Evolutionary conservation across 257 asterid species (phyloP).

Genomic region (Nicotiana paniculata): DNA sequence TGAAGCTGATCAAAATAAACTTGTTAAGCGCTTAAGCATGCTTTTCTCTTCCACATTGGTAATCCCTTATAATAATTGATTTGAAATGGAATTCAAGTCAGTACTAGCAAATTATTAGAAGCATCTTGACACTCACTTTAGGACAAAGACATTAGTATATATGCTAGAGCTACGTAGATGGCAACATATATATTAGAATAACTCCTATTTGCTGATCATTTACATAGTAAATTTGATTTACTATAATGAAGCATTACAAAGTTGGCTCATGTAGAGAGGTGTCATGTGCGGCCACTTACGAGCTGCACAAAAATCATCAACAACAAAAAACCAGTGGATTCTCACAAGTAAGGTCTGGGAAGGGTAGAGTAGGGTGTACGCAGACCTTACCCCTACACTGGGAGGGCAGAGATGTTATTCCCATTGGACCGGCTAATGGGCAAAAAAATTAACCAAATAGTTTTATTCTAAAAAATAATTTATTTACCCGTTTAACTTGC

Average conservation of each 20-base stretch:
- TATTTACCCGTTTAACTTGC: too few relatives aligned
- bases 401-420: too few relatives aligned
- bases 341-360: too few relatives aligned
- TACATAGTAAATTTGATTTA: not conserved
- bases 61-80: not conserved
- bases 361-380: too few relatives aligned
- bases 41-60: not conserved
- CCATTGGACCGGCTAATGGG: too few relatives aligned
- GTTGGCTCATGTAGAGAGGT: too few relatives aligned
- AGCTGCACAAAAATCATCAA: too few relatives aligned
- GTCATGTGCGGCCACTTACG: too few relatives aligned
- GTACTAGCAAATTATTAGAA: not conserved
- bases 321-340: too few relatives aligned
- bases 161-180: not conserved
- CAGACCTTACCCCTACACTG: too few relatives aligned
- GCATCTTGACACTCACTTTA: constrained; percentile 6
- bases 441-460: too few relatives aligned
- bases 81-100: not conserved
- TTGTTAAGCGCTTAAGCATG: not conserved
- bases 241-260: not conserved
- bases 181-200: not conserved
- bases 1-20: not conserved
- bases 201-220: not conserved
- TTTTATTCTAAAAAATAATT: too few relatives aligned
- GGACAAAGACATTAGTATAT: not conserved